phyloP scores from a whole-genome alignment of 208 protist genomes.

The Trypanosoma vivax region DNA sequence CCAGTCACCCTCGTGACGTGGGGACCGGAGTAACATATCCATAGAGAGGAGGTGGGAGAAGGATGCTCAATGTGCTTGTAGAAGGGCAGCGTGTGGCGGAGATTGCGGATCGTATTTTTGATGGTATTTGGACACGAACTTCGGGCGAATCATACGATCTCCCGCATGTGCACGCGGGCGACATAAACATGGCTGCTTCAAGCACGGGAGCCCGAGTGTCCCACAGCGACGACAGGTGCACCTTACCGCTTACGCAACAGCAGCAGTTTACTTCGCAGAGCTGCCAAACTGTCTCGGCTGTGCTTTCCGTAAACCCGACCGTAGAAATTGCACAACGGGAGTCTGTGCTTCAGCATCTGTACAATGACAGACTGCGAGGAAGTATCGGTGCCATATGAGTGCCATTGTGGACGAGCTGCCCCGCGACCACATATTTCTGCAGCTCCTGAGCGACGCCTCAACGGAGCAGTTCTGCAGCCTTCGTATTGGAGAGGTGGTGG shows the following conservation, averaged over 20 bases:
- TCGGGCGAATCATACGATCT: conserved; percentile 11
- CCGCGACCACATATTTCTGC: conserved; percentile 65
- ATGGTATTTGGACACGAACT: conserved; percentile 14
- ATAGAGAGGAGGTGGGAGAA: background rate
- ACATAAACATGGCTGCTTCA: conserved; percentile 13
- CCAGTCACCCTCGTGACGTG: too few species aligned
- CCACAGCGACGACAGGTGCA: too few species aligned
- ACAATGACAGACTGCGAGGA: conserved; percentile 66
- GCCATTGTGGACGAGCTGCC: conserved; percentile 53
- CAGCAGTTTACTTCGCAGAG: too few species aligned
- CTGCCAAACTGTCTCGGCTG: too few species aligned
- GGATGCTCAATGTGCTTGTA: conserved; percentile 15
- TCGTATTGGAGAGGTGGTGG: conserved; percentile 69
- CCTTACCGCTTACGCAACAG: too few species aligned
- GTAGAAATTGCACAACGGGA: conserved; percentile 25
- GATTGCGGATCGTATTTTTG: conserved; percentile 19
- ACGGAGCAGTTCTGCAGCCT: conserved; percentile 69
- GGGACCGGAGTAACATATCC: background rate
- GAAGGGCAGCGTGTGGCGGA: conserved; percentile 21
- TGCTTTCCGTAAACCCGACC: conserved; percentile 18
- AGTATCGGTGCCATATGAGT: conserved; percentile 52
- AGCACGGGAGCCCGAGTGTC: too few species aligned
- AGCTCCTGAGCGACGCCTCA: conserved; percentile 58
- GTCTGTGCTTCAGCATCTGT: conserved; percentile 35
- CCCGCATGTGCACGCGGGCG: conserved; percentile 15